Conservation (phyloP, 495 filamentous ascomycete species). For the Aspergillus homomorphus region DNA sequence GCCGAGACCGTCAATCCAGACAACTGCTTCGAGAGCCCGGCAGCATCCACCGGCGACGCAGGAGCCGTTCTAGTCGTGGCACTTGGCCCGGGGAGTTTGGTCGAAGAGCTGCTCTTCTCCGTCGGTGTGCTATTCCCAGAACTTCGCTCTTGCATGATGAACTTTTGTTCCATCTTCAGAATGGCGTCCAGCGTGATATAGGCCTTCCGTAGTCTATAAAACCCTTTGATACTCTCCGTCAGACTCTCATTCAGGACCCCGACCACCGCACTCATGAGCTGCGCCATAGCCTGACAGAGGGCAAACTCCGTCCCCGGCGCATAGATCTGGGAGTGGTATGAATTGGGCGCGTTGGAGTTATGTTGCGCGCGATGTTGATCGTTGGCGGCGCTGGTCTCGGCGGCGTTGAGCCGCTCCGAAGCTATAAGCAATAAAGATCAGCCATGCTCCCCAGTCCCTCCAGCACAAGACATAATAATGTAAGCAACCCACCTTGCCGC, state of each 20-base stretch:
- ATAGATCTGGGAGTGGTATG: slow-evolving; percentile 64
- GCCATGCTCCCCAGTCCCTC: neutral
- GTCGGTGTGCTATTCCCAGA: slow-evolving; percentile 15
- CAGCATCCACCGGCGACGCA: slow-evolving; percentile 11
- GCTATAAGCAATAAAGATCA: slow-evolving; percentile 45
- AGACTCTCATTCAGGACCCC: slow-evolving; percentile 89
- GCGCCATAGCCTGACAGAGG: slow-evolving; percentile 72
- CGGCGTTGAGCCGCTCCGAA: slow-evolving; percentile 65
- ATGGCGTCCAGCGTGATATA: slow-evolving; percentile 81
- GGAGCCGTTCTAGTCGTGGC: neutral
- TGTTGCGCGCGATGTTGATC: slow-evolving; percentile 72
- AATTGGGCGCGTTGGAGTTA: slow-evolving; percentile 42
- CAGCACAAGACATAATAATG: neutral
- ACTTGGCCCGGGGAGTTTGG: slow-evolving; percentile 5
- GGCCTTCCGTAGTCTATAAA: slow-evolving; percentile 90
- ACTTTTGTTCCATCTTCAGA: slow-evolving; percentile 58
- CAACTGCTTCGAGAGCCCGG: slow-evolving; percentile 30
- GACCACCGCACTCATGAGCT: slow-evolving; percentile 86
- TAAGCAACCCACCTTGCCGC: slow-evolving; percentile 62
- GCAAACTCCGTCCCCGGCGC: slow-evolving; percentile 81
- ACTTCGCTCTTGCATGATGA: slow-evolving; percentile 45
- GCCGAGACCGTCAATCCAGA: slow-evolving; percentile 30
- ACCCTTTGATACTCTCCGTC: slow-evolving; percentile 85
- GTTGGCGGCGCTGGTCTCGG: slow-evolving; percentile 73
- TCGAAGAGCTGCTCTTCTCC: slow-evolving; percentile 20